Evolutionary conservation across 306 rosid species (phyloP).

Genomic region (Purshia tridentata): DNA sequence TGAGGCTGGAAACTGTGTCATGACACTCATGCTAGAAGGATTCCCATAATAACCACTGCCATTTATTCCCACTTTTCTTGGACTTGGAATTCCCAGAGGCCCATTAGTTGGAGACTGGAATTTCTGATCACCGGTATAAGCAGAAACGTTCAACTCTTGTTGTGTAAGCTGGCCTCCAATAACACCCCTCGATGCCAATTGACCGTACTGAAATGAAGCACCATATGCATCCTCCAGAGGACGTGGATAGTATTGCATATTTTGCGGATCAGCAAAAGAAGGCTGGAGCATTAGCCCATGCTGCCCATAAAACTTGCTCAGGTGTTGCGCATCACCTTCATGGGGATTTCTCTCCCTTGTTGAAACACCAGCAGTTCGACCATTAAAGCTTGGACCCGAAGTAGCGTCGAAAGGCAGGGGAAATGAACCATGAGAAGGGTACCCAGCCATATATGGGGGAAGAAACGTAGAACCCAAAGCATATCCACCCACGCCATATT

Average conservation of each 20-base stretch:
- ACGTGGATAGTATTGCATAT: slow-evolving; percentile 43
- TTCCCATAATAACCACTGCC: slow-evolving; percentile 36
- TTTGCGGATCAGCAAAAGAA: slow-evolving; percentile 45
- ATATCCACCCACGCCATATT: slow-evolving; percentile 51
- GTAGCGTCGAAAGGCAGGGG: slow-evolving; percentile 47
- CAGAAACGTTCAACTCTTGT: slow-evolving; percentile 26
- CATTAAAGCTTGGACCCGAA: slow-evolving; percentile 36
- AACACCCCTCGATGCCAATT: slow-evolving; percentile 29
- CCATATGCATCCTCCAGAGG: slow-evolving; percentile 39
- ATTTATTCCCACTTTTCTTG: slow-evolving; percentile 31
- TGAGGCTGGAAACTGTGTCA: slow-evolving; percentile 44
- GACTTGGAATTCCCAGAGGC: slow-evolving; percentile 31
- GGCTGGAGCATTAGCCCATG: slow-evolving; percentile 45
- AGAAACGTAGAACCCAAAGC: slow-evolving; percentile 35
- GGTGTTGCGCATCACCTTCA: slow-evolving; percentile 40
- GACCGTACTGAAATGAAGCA: slow-evolving; percentile 40
- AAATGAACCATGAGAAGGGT: slow-evolving; percentile 43
- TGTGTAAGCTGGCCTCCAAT: slow-evolving; percentile 35
- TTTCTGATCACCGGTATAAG: slow-evolving; percentile 34
- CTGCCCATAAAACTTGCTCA: slow-evolving; percentile 50
- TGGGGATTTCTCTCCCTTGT: slow-evolving; percentile 37
- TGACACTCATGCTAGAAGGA: slow-evolving; percentile 31
- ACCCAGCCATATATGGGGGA: slow-evolving; percentile 48
- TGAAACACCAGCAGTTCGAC: slow-evolving; percentile 42
- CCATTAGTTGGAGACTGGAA: slow-evolving; percentile 37